phyloP scores from a whole-genome alignment of 2,329 filamentous ascomycete genomes.

The Calonectria pauciramosa region DNA sequence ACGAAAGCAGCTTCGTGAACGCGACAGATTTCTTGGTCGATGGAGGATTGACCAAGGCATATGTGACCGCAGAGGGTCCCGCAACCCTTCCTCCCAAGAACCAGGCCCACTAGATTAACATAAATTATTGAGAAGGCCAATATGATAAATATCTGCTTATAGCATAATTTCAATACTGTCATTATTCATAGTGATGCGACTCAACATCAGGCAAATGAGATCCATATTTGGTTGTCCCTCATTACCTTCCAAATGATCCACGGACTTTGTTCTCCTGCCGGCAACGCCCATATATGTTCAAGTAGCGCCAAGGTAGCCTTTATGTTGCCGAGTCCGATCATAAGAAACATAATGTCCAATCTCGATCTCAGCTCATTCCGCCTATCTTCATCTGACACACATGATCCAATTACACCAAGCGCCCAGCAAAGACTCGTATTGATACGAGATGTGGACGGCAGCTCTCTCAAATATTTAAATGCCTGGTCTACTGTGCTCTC shows the following conservation, averaged over 20 bases:
- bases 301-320: not conserved
- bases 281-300: not conserved
- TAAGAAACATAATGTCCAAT: constrained; percentile 1
- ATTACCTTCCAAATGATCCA: constrained; percentile 5
- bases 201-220: not conserved
- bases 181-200: not conserved
- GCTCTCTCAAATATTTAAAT: not conserved
- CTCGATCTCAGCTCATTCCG: not conserved
- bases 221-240: not conserved
- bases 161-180: not conserved
- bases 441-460: not conserved
- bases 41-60: constrained; percentile 95
- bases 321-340: not conserved
- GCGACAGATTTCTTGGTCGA: constrained; percentile 95
- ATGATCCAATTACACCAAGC: not conserved
- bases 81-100: constrained; percentile 68
- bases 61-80: constrained; percentile 77
- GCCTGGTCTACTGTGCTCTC: not conserved
- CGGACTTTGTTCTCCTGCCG: not conserved
- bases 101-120: constrained; percentile 59
- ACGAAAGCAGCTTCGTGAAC: constrained; percentile 92
- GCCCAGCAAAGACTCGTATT: constrained; percentile 4
- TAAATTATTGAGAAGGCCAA: not conserved
- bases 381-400: not conserved
- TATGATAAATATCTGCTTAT: not conserved